Conservation (phyloP, 1,284 basidiomycete species). For the Sporisorium iseilematis-ciliati region DNA sequence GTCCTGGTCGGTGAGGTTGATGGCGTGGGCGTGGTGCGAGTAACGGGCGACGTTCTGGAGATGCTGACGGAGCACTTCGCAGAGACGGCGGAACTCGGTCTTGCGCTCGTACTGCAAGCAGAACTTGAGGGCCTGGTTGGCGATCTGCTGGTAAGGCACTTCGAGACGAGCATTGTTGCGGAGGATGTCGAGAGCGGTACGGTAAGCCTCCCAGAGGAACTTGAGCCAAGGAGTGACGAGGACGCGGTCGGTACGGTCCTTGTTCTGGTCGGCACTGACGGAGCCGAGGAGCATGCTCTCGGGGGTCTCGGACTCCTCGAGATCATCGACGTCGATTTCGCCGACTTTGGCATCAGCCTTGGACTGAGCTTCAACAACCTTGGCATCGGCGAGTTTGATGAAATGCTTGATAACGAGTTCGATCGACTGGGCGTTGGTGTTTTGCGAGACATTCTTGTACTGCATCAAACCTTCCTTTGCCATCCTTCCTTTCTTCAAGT, state of each 20-base stretch:
- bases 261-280: constrained; percentile 90
- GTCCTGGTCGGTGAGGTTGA: constrained; percentile 96
- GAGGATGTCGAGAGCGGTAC: constrained; percentile 93
- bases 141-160: constrained; percentile 96
- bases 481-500: constrained; percentile 90
- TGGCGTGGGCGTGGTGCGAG: constrained; percentile 92
- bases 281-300: constrained; percentile 89
- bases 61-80: constrained; percentile 95
- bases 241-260: constrained; percentile 93
- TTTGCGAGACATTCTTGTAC: constrained; percentile 86
- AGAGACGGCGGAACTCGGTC: constrained; percentile 96
- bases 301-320: constrained; percentile 82
- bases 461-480: constrained; percentile 87
- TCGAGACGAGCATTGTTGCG: constrained; percentile 97
- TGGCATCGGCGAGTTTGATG: constrained; percentile 86
- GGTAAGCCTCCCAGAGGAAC: constrained; percentile 98
- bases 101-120: constrained; percentile 93
- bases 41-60: constrained; percentile 96
- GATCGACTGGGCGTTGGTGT: constrained; percentile 89
- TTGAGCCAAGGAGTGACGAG: constrained; percentile 98
- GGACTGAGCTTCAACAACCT: constrained; percentile 71
- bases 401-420: constrained; percentile 92
- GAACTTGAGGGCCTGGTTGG: constrained; percentile 96
- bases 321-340: constrained; percentile 71
- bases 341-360: constrained; percentile 68